Percentiles rank a stretch among this genome's conserved stretches.
These are phyloP conservation scores for Coprinellus aureogranulatus DNA, from an alignment of 768 basidiomycete genomes.

Conservation along the genomic window DNA sequence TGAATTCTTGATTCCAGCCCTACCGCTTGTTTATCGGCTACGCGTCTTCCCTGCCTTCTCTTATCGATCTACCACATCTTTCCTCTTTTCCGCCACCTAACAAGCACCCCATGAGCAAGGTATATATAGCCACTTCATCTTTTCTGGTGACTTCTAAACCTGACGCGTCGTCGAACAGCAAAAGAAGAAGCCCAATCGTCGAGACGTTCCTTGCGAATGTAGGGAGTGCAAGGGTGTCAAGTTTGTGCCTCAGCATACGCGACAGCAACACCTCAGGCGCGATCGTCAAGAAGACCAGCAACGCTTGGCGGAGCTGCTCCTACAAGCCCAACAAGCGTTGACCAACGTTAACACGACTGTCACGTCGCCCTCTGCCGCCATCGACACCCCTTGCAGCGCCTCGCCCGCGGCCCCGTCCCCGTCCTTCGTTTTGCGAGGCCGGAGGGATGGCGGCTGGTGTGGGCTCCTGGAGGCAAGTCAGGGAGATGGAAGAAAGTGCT, in stretches of 20 bases:
- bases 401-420: constrained; percentile 47
- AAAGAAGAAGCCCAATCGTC: not conserved
- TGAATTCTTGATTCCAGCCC: too few species aligned
- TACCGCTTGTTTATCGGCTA: too few species aligned
- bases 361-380: constrained; percentile 28
- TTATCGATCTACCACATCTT: too few species aligned
- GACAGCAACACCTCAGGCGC: not conserved
- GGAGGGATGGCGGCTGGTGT: constrained; percentile 29
- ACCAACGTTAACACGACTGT: too few species aligned
- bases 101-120: too few species aligned
- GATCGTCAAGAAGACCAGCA: not conserved
- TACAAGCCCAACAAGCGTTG: not conserved
- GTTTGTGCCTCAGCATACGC: not conserved
- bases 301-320: not conserved
- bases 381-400: constrained; percentile 44
- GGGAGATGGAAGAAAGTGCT: not conserved
- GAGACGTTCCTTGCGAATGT: not conserved
- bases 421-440: constrained; percentile 24
- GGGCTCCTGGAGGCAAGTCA: constrained; percentile 44
- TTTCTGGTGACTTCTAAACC: too few species aligned
- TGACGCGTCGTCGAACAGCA: not conserved
- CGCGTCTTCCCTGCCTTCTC: too few species aligned
- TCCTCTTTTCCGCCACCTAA: too few species aligned
- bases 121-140: too few species aligned
- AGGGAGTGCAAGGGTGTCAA: not conserved